Percentiles rank a stretch among this genome's conserved stretches.
These are phyloP conservation scores for Saccharomyces pastorianus DNA, from an alignment of 1,139 yeast genomes.

Conservation along the genomic window DNA sequence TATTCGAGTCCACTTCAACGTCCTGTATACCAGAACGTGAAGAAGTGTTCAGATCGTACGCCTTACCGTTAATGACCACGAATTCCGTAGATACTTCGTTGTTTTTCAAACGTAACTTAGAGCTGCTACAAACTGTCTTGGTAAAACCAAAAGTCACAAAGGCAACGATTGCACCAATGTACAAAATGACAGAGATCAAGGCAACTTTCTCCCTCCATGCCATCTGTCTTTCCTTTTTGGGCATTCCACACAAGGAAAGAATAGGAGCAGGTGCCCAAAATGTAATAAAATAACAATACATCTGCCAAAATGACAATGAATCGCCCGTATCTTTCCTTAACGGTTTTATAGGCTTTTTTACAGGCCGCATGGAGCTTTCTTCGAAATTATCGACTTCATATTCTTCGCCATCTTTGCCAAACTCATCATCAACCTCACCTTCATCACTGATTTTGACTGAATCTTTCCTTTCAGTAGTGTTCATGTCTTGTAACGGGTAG, in stretches of 20 bases:
- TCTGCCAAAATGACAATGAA: constrained; percentile 64
- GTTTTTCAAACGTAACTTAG: constrained; percentile 46
- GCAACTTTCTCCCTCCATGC: constrained; percentile 98
- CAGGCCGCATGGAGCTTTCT: background rate
- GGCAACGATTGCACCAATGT: constrained; percentile 72
- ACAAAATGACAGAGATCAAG: constrained; percentile 63
- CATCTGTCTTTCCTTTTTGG: constrained; percentile 70
- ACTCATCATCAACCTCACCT: background rate
- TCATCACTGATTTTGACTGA: background rate
- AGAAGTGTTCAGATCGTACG: constrained; percentile 63
- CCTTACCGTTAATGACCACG: constrained; percentile 72
- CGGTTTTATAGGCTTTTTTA: constrained; percentile 4
- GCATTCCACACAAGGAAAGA: constrained; percentile 66
- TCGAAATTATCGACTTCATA: background rate
- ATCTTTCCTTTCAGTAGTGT: background rate
- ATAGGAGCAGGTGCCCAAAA: constrained; percentile 88
- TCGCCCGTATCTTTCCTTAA: constrained; percentile 4
- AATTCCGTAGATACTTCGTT: constrained; percentile 53
- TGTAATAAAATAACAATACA: constrained; percentile 71
- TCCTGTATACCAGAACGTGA: constrained; percentile 79
- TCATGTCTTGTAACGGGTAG: background rate
- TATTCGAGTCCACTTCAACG: constrained; percentile 53
- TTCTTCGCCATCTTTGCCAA: background rate
- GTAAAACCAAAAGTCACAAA: constrained; percentile 90
- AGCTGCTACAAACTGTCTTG: constrained; percentile 61